Evolutionary conservation across 345 rosid species (phyloP).

Genomic region (Psidium guajava): DNA sequence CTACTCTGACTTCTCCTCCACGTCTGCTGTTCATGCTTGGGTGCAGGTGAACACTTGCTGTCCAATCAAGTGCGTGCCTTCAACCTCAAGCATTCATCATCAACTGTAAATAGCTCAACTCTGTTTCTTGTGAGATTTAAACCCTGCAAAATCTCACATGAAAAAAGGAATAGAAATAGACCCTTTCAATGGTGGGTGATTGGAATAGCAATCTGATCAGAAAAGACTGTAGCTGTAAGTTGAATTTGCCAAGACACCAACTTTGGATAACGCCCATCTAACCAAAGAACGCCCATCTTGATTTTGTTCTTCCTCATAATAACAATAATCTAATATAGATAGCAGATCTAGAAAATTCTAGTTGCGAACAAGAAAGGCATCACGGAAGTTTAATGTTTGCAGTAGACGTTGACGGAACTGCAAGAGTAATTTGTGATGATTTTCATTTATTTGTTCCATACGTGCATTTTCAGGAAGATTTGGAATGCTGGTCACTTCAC

Average conservation of each 20-base stretch:
- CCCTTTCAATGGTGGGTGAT: not conserved
- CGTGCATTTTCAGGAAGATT: conserved; percentile 1
- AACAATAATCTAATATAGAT: not conserved
- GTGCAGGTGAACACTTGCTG: conserved; percentile 31
- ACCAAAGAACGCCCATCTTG: conserved; percentile 5
- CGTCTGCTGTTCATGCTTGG: conserved; percentile 13
- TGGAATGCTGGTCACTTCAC: not conserved
- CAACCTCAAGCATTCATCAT: conserved; percentile 19
- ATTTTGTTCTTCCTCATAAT: not conserved
- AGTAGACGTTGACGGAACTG: not conserved
- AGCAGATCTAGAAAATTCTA: not conserved
- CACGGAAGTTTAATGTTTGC: not conserved
- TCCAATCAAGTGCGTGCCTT: conserved; percentile 32
- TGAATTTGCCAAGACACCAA: conserved; percentile 12
- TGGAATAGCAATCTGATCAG: not conserved
- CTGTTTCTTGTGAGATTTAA: not conserved
- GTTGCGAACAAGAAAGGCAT: not conserved
- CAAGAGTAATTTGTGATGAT: not conserved
- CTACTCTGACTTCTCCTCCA: conserved; percentile 28
- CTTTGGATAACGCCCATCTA: conserved; percentile 12
- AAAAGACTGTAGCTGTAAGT: conserved; percentile 6
- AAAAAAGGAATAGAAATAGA: not conserved
- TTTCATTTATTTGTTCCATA: not conserved
- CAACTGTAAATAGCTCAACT: conserved; percentile 6
- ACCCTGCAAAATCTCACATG: not conserved